Evolutionary conservation across 306 rosid species (phyloP).

Genomic region (Amphicarpaea edgeworthii): DNA sequence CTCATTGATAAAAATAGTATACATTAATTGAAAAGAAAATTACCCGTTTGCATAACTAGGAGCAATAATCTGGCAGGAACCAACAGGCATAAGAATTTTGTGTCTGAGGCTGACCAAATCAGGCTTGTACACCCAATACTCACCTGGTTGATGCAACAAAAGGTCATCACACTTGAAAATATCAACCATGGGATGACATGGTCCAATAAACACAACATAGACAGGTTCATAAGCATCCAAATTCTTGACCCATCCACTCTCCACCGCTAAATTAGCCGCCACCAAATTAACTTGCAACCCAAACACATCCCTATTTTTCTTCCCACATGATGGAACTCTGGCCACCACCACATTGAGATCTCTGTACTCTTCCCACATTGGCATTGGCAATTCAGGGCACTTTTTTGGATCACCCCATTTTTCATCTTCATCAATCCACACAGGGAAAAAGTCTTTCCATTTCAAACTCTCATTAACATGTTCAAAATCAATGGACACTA

Average conservation of each 20-base stretch:
- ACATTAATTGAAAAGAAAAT: no score
- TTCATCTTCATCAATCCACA: conserved; percentile 71
- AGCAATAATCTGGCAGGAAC: no score
- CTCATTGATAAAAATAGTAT: no score
- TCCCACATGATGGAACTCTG: conserved; percentile 70
- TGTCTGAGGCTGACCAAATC: no score
- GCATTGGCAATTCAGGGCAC: conserved; percentile 68
- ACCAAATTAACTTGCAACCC: conserved; percentile 74
- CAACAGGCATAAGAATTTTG: no score
- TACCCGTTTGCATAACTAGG: no score
- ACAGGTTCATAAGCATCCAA: conserved; percentile 53
- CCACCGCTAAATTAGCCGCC: conserved; percentile 72
- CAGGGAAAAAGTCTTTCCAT: conserved; percentile 67
- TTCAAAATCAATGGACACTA: conserved; percentile 34
- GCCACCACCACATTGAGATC: conserved; percentile 67
- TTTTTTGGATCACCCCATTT: conserved; percentile 44
- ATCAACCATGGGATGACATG: conserved; percentile 65
- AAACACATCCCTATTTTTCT: conserved; percentile 61
- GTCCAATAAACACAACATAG: conserved; percentile 38
- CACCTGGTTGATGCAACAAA: no score
- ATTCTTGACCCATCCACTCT: conserved; percentile 42
- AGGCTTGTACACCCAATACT: no score
- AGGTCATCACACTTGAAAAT: conserved; percentile 67
- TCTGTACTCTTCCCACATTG: conserved; percentile 40
- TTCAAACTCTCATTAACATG: conserved; percentile 27